Conservation (phyloP, 192 early-diverging fungal species). For the Coemansia sp. region DNA sequence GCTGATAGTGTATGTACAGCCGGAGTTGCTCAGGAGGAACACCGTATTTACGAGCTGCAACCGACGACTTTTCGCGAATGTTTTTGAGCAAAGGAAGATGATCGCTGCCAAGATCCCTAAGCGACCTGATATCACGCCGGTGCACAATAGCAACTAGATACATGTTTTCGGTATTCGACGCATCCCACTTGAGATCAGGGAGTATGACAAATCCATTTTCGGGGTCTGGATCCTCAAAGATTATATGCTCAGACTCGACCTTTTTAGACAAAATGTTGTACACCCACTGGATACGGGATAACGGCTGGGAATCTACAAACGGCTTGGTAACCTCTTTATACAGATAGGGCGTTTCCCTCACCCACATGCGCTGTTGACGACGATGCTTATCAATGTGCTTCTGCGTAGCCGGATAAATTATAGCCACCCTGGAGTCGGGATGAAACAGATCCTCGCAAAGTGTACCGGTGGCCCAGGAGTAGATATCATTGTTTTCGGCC, state of each 20-base stretch:
- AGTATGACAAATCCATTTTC: conserved; percentile 70
- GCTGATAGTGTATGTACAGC: conserved; percentile 79
- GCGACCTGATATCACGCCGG: conserved; percentile 57
- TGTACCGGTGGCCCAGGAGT: conserved; percentile 62
- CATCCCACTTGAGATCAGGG: conserved; percentile 84
- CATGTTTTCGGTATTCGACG: conserved; percentile 57
- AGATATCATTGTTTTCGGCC: conserved; percentile 66
- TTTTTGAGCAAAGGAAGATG: conserved; percentile 68
- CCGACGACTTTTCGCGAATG: conserved; percentile 55
- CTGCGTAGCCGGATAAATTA: conserved; percentile 66
- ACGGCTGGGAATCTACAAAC: conserved; percentile 63
- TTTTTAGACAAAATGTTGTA: conserved; percentile 70
- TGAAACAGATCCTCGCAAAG: conserved; percentile 28
- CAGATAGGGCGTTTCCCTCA: conserved; percentile 65
- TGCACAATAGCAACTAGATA: conserved; percentile 68
- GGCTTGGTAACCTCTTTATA: conserved; percentile 59
- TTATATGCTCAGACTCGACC: conserved; percentile 65
- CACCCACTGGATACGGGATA: conserved; percentile 70
- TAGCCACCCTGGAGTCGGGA: conserved; percentile 60
- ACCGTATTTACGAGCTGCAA: conserved; percentile 49
- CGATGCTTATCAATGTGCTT: conserved; percentile 74
- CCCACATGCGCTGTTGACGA: conserved; percentile 59
- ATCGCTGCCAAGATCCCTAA: conserved; percentile 60
- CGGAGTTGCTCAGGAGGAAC: conserved; percentile 62
- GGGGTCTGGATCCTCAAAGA: conserved; percentile 61